Conservation (phyloP, 495 filamentous ascomycete species). For the Penicillium paradoxum region DNA sequence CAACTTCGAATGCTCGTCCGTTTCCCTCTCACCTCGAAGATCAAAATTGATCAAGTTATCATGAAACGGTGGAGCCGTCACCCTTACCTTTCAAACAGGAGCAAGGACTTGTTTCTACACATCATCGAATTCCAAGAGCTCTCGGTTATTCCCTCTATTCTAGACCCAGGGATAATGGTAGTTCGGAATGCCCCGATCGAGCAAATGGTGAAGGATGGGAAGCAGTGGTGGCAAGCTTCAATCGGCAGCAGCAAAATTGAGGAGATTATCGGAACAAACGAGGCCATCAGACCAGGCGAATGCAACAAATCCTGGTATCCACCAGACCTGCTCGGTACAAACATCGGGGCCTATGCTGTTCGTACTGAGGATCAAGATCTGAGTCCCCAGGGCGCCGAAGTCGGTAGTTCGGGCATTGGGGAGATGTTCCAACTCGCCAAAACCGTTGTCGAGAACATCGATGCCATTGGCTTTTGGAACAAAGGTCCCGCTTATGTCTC, state of each 20-base stretch:
- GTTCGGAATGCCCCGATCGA: slow-evolving; percentile 18
- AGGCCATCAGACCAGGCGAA: slow-evolving; percentile 29
- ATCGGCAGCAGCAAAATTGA: slow-evolving; percentile 30
- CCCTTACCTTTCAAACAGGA: slow-evolving; percentile 8
- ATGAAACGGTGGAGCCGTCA: slow-evolving; percentile 33
- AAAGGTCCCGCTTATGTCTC: slow-evolving; percentile 8
- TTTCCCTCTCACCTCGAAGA: slow-evolving; percentile 14
- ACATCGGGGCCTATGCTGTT: background rate
- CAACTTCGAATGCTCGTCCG: slow-evolving; percentile 8
- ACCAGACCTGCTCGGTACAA: background rate
- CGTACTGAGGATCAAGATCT: slow-evolving; percentile 5
- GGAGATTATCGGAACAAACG: slow-evolving; percentile 25
- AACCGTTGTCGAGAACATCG: slow-evolving; percentile 32
- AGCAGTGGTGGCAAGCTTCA: slow-evolving; percentile 44
- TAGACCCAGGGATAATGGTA: slow-evolving; percentile 10
- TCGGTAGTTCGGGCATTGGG: slow-evolving; percentile 30
- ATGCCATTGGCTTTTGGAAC: slow-evolving; percentile 33
- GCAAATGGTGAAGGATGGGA: slow-evolving; percentile 29
- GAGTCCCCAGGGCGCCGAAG: background rate
- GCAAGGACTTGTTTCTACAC: slow-evolving; percentile 31
- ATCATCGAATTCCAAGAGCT: slow-evolving; percentile 43
- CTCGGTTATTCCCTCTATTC: slow-evolving; percentile 8
- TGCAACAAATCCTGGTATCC: slow-evolving; percentile 12
- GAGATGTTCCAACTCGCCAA: slow-evolving; percentile 28
- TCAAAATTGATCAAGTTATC: slow-evolving; percentile 26